Conservation (phyloP, 2,329 filamentous ascomycete species). For the Ascomycota sp. region DNA sequence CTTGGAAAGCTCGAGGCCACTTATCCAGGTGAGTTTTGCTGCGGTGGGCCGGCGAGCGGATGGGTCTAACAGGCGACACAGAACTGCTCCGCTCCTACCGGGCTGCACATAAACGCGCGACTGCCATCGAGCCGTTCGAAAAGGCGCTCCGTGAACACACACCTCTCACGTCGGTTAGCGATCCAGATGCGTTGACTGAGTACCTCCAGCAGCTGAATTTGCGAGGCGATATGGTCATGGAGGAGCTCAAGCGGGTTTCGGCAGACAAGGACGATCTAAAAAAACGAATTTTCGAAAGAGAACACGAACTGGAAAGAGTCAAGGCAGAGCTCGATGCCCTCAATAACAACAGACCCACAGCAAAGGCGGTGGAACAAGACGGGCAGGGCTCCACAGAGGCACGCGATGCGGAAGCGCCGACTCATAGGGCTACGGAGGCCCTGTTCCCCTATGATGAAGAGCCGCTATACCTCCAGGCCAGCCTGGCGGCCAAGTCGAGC, state of each 20-base stretch:
- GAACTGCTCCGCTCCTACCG: constrained; percentile 82
- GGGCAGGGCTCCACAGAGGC: constrained; percentile 10
- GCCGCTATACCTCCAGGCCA: constrained; percentile 55
- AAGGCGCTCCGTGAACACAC: constrained; percentile 78
- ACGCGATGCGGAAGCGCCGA: constrained; percentile 10
- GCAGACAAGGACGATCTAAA: constrained; percentile 61
- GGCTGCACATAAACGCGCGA: constrained; percentile 67
- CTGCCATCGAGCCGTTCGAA: constrained; percentile 83
- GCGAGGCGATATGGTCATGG: constrained; percentile 79
- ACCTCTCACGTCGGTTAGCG: constrained; percentile 66
- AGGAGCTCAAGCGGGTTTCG: constrained; percentile 73
- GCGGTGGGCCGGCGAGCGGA: neutral
- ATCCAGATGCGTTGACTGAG: constrained; percentile 65
- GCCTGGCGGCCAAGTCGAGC: constrained; percentile 44
- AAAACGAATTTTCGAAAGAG: constrained; percentile 47
- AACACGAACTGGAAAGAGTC: constrained; percentile 37
- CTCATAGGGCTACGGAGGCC: constrained; percentile 30
- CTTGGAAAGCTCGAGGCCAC: constrained; percentile 76
- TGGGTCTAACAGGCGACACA: constrained; percentile 10
- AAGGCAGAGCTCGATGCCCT: constrained; percentile 38
- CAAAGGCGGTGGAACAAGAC: constrained; percentile 2
- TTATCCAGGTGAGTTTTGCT: constrained; percentile 44
- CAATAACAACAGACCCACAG: constrained; percentile 13
- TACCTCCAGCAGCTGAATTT: constrained; percentile 72
- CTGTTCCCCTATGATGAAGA: constrained; percentile 89